Evolutionary conservation across 768 basidiomycete species (phyloP), one percentile per base, ranked within the genome.

Genomic region (Termitomyces sp.): DNA sequence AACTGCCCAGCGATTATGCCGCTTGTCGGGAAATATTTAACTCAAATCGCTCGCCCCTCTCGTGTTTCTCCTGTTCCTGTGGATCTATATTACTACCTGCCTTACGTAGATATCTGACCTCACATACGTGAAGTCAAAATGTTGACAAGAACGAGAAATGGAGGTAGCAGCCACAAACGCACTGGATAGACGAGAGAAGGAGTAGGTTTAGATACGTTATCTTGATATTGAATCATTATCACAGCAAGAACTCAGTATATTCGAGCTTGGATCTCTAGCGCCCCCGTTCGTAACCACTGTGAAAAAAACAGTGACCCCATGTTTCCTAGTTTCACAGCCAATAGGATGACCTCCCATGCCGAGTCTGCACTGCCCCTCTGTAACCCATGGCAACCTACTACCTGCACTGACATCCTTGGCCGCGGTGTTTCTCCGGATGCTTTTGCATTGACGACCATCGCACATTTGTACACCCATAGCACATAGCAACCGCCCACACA

Each of bases 401-500:
- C 23, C 23, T 18, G n/a, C 48, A 57, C 5, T 13, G 9, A 18
- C 0, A 7, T 23, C 28, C 23, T 36, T 16, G 23, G 55, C 23
- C 8, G 20, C 16, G 32, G 7, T 50, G 56, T 57, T 43, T 23
- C 30, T 33, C 56, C 40, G 33, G 6, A 18, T 50, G 26, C 2
- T 5, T 40, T 6, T 16, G 18, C 33, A 10, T 30, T 23, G 12
- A 35, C 46, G 16, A 38, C 23, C 14, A 26, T 9, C 40, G 32
- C n/a, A 44, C 13, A 44, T 47, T 23, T 23, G n/a, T 32, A 23
- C 47, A 30, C 32, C 40, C 53, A 59, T 59, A 59, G 40, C 53
- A 55, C 53, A 59, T 59, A 59, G 48, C 53, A 59, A 59, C 58
- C 52, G 36, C 20, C 52, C 23, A 49, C 13, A 7, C 14, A 32